Evolutionary conservation across 177 flowering plant genomes (phyloP), one percentile per base, ranked within the genome.

Genomic region (Telopea speciosissima): DNA sequence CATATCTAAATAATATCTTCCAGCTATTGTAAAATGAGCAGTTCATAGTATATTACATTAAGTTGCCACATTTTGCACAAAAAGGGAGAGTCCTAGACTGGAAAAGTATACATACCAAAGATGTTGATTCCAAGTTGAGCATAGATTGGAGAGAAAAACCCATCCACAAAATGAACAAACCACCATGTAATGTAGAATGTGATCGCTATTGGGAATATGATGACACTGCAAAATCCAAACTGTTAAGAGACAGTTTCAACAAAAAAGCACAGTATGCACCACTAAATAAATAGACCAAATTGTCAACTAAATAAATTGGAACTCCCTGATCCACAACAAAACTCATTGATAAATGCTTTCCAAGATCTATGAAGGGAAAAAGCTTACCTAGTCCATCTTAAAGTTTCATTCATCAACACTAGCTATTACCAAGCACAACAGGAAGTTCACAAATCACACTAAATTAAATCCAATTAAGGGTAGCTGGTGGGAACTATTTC

Each of bases 151-250:
- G 87, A 84, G 80, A 86, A 86, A 76, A 86, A 86, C 1, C 87
- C 89, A 81, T 86, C 89, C 79, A 86, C 87, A 69, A 86, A 86
- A 80, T 82, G 87, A 65, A 86, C 81, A 75, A 86, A 86, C 87
- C 89, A 86, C 86, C 86, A 86, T 1, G 89, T 86, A 25, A 84
- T 77, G 63, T 81, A 86, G 77, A 86, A 84, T 64, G 89, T 86
- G 76, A 86, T 79, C 24, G 89, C 85, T 67, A 86, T 81, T 19
- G 86, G 89, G 63, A 86, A 81, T 31, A 86, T 82, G 72, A 86
- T 85, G 66, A 86, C 86, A 79, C 89, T 86, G 87, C 85, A 83
- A 74, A 69, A 7, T 42, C 52, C 52, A 67, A 62, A 71, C 13
- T 2, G 11, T 68, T 52, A 0, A 68, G 68, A 12, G 26, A 65